phyloP scores from a whole-genome alignment of 805 yeast genomes.

The Candida cerambycidarum region DNA sequence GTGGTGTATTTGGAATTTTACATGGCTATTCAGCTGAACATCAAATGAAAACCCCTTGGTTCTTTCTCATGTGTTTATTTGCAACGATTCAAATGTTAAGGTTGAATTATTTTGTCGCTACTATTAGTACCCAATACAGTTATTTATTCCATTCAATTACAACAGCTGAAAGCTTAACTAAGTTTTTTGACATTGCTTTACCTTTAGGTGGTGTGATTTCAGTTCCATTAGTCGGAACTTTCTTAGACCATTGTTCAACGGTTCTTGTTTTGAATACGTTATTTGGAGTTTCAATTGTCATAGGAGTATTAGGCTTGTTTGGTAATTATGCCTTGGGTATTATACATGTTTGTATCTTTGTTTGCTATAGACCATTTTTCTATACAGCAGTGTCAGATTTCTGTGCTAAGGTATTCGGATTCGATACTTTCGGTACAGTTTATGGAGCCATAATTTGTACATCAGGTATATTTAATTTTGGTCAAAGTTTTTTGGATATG shows the following conservation, averaged over 20 bases:
- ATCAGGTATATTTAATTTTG: constrained; percentile 51
- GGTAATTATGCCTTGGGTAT: constrained; percentile 43
- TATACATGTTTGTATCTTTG: constrained; percentile 47
- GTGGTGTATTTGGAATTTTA: constrained; percentile 52
- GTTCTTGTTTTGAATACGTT: constrained; percentile 42
- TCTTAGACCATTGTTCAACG: constrained; percentile 50
- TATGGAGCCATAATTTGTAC: constrained; percentile 57
- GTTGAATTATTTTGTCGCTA: constrained; percentile 58
- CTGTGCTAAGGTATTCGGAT: constrained; percentile 64
- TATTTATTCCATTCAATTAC: constrained; percentile 41
- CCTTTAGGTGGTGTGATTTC: constrained; percentile 58
- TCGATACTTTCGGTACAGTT: constrained; percentile 59
- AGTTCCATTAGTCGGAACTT: constrained; percentile 53
- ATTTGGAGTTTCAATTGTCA: constrained; percentile 39
- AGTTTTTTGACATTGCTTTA: constrained; percentile 51
- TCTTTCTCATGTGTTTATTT: constrained; percentile 47
- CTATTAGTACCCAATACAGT: constrained; percentile 54
- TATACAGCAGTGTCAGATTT: constrained; percentile 57
- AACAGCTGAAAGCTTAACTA: constrained; percentile 42
- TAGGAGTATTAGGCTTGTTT: constrained; percentile 51
- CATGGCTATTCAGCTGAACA: constrained; percentile 51
- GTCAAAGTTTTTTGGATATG: constrained; percentile 47
- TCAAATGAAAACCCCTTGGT: constrained; percentile 56
- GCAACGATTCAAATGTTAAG: constrained; percentile 59
- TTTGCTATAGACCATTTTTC: constrained; percentile 56